Percentiles rank a stretch among this genome's conserved stretches.
Conservation (phyloP, 805 yeast genomes). For the Suhomyces sp. region DNA sequence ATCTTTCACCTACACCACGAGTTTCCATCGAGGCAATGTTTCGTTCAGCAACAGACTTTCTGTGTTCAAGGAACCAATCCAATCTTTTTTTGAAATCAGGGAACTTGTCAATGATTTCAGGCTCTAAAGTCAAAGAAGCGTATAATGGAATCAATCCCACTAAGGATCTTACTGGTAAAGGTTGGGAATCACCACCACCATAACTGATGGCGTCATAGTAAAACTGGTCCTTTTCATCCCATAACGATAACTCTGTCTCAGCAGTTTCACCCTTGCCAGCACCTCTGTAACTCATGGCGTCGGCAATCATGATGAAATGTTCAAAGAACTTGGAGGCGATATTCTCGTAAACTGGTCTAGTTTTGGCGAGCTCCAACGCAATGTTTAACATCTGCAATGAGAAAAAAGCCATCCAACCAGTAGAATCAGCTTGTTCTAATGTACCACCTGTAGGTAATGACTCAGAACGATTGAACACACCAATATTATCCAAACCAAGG, state of each 20-base stretch:
- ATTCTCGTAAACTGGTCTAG: slow-evolving; percentile 83
- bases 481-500: slow-evolving; percentile 88
- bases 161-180: slow-evolving; percentile 80
- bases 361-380: slow-evolving; percentile 84
- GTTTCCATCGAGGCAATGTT: slow-evolving; percentile 82
- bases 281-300: slow-evolving; percentile 77
- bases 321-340: slow-evolving; percentile 93
- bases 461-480: slow-evolving; percentile 88
- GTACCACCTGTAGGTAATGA: slow-evolving; percentile 90
- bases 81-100: slow-evolving; percentile 81
- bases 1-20: slow-evolving; percentile 79
- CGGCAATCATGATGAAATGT: slow-evolving; percentile 87
- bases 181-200: slow-evolving; percentile 64
- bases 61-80: slow-evolving; percentile 77
- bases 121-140: slow-evolving; percentile 86
- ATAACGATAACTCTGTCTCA: slow-evolving; percentile 48
- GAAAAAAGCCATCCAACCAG: slow-evolving; percentile 98
- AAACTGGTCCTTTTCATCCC: slow-evolving; percentile 89
- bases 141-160: slow-evolving; percentile 91
- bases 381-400: slow-evolving; percentile 88
- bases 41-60: slow-evolving; percentile 66
- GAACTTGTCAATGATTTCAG: slow-evolving; percentile 70
- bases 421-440: slow-evolving; percentile 90
- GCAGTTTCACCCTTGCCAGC: slow-evolving; percentile 40
- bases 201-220: slow-evolving; percentile 88